Percentiles rank a stretch among this genome's conserved stretches.
These are phyloP conservation scores for Colletotrichum lentis DNA, from an alignment of 2,329 filamentous ascomycete species.

Conservation along the genomic window DNA sequence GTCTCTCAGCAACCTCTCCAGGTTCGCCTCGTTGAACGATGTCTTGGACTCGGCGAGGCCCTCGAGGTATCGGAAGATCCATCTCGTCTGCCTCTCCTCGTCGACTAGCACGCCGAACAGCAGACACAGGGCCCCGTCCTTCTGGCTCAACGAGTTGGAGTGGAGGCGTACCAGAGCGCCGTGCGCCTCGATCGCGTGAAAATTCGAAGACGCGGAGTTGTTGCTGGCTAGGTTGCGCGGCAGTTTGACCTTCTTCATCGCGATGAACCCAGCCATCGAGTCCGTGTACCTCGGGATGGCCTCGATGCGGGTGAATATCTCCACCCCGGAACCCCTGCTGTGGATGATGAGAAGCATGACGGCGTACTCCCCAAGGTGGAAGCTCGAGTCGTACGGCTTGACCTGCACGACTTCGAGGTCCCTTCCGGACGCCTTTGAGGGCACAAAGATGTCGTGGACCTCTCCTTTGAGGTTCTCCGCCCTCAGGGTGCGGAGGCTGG, in stretches of 20 bases:
- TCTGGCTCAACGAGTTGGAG: neutral
- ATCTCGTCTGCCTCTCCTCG: neutral
- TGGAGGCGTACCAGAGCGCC: constrained; percentile 11
- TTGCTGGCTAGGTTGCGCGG: neutral
- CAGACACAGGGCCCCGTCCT: neutral
- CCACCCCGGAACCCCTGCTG: neutral
- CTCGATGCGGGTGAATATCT: constrained; percentile 1
- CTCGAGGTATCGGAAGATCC: constrained; percentile 9
- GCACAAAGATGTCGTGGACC: constrained; percentile 21
- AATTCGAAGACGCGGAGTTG: neutral
- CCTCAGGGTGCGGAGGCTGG: neutral
- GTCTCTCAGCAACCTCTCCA: constrained; percentile 5
- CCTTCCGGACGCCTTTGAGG: constrained; percentile 10
- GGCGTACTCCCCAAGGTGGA: constrained; percentile 22
- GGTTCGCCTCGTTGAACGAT: neutral
- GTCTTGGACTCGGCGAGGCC: neutral
- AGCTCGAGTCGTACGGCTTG: neutral
- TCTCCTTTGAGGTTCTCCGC: neutral
- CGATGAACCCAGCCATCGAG: constrained; percentile 21
- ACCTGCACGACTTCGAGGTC: neutral
- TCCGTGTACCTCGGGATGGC: constrained; percentile 21
- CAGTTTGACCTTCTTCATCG: constrained; percentile 11
- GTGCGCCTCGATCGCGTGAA: constrained; percentile 1
- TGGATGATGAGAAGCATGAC: constrained; percentile 20
- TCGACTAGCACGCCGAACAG: constrained; percentile 3